phyloP scores from a whole-genome alignment of 2,329 filamentous ascomycete genomes.

The Diatrype stigma region DNA sequence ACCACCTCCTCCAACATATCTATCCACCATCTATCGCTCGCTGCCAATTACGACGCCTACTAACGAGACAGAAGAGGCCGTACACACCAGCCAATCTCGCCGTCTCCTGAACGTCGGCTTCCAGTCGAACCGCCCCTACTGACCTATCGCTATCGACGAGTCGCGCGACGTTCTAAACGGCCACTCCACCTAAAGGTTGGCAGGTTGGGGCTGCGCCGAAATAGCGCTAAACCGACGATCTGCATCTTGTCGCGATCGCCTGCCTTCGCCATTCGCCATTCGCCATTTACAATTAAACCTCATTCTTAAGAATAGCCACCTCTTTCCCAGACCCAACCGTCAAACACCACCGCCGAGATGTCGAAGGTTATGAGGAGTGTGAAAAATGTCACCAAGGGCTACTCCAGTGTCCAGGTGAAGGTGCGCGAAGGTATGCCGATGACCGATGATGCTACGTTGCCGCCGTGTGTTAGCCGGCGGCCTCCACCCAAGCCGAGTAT shows the following conservation, averaged over 20 bases:
- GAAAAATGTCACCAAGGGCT: conserved; percentile 99
- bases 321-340: conserved; percentile 3
- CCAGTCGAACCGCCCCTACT: too few species aligned
- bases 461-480: conserved; percentile 9
- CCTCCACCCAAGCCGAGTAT: conserved; percentile 2
- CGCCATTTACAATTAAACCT: background rate
- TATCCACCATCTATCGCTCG: too few species aligned
- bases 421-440: conserved; percentile 78
- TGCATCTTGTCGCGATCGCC: background rate
- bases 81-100: too few species aligned
- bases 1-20: too few species aligned
- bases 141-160: background rate
- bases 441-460: conserved; percentile 5
- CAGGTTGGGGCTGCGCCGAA: background rate
- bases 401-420: conserved; percentile 94
- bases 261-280: background rate
- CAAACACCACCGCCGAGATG: conserved; percentile 54
- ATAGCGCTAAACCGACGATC: background rate
- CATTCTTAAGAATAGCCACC: conserved; percentile 3
- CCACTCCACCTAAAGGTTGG: background rate
- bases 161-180: background rate
- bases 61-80: too few species aligned
- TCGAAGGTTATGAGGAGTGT: conserved; percentile 96
- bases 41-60: too few species aligned
- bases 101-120: too few species aligned